Base-by-base conservation (phyloP, 139 green algal species). In the Tetraselmis striata region DNA sequence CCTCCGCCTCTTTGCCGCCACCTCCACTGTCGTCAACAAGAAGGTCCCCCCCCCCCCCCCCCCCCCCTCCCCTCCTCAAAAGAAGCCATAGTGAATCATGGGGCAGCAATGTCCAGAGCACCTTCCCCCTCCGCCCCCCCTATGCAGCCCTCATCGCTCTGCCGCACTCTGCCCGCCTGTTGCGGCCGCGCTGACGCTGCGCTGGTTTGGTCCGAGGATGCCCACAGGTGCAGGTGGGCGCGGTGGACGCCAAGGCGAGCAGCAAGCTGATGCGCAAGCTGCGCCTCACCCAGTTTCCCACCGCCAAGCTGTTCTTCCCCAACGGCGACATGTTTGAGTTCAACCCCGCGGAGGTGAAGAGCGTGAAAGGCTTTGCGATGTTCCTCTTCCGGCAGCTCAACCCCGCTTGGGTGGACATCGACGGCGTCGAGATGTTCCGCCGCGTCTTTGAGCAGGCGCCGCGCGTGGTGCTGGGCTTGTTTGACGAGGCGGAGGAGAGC, bases 311-410 rank as follows among this genome's bases (percentile, higher is more conserved):
- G 26, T 85, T 85, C 82, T 85, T 82, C 31, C 25, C 25, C 22
- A 81, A 81, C 75, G 82, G 82, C 24, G 82, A 81, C 45, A 74
- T 81, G 75, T 81, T 85, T 29, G 27, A 28, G 27, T 76, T 85
- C 18, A 77, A 85, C 27, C 28, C 74, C 18, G 27, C 29, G 28
- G 23, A 30, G 27, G 26, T 84, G 5, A 30, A 29, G 74, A 25
- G 45, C 30, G 29, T 31, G 23, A 76, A 32, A 27, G 26, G n/a
- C 59, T 74, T 84, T 28, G 31, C 23, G 32, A 32, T 24, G n/a
- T 84, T 77, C 75, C 75, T 84, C 75, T 28, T 58, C 25, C 11
- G 24, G 80, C 28, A 83, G 80, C 80, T 83, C 18, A 78, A 77
- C n/a, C 28, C 18, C n/a, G 59, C 45, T 67, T 67, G n/a, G 25